Percentiles rank a stretch among this genome's conserved stretches.
phyloP scores from a whole-genome alignment of 257 asterid genomes.

The Fraxinus quadrangulata region DNA sequence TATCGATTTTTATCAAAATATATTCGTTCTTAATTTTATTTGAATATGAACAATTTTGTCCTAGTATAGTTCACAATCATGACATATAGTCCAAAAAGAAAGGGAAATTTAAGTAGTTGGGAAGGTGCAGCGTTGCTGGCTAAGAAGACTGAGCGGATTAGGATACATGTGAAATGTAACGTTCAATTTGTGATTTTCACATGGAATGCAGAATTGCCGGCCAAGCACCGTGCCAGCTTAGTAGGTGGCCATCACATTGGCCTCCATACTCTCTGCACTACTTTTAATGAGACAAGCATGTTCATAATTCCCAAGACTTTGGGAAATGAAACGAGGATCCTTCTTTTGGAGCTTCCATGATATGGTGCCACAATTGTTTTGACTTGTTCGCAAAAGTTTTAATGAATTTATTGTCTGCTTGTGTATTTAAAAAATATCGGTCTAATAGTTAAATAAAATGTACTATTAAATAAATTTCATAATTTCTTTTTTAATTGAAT shows the following conservation, averaged over 20 bases:
- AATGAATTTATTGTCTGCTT: not conserved
- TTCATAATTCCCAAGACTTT: not conserved
- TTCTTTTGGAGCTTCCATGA: not conserved
- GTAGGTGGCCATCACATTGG: slow-evolving; percentile 29
- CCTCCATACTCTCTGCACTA: not conserved
- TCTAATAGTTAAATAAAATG: too few relatives aligned
- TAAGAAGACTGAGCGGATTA: too few relatives aligned
- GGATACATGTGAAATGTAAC: too few relatives aligned
- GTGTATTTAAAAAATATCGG: too few relatives aligned
- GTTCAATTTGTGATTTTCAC: slow-evolving; percentile 21
- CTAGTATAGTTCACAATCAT: too few relatives aligned
- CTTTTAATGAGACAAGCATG: not conserved
- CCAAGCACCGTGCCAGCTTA: slow-evolving; percentile 25
- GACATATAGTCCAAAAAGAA: too few relatives aligned
- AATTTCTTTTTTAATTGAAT: too few relatives aligned
- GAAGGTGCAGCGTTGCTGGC: not conserved
- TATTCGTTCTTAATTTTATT: too few relatives aligned
- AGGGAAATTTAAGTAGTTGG: not conserved
- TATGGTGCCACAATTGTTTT: not conserved
- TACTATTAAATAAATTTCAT: too few relatives aligned
- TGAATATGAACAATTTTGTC: too few relatives aligned
- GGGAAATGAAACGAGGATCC: not conserved
- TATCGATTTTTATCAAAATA: too few relatives aligned
- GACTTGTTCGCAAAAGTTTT: not conserved
- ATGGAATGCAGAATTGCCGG: slow-evolving; percentile 17